Evolutionary conservation across 192 early-diverging fungal species (phyloP), one percentile per base, ranked within the genome.

Genomic region (Kappamyces sp.): DNA sequence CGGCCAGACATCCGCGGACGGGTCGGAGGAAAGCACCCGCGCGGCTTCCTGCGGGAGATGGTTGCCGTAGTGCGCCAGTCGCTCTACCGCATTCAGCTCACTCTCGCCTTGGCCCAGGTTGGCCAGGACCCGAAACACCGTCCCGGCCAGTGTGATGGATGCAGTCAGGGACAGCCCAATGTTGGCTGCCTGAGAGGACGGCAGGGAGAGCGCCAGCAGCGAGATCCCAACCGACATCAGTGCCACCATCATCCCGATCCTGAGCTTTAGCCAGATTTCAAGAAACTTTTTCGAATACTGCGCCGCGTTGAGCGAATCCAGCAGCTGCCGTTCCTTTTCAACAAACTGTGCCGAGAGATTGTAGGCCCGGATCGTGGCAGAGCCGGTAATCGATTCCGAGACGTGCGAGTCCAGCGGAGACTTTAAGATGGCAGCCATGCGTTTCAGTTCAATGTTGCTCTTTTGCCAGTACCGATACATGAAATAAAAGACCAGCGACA

Each of bases 381-480:
- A 37, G 23, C 74, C 74, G 23, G 51, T 60, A 3, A 75, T 23
- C 5, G 74, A 58, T 55, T 73, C 68, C 0, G 62, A 67, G 10
- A 75, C 13, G 54, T 70, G 72, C 6, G 64, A 43, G 38, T 47
- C 40, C 8, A 75, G 49, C n/a, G 70, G 67, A 2, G 71, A 74
- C 13, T 40, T 47, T 36, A 61, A 53, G 39, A 64, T 62, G 1
- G 71, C 55, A 36, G 46, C 32, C 36, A 71, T 50, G 12, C 72
- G 63, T 23, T 57, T 31, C 8, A 74, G 39, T 33, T 74, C 68
- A 5, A 62, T 62, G 40, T 66, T 60, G 13, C 62, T 64, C 6
- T 10, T 37, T 5, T 44, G n/a, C 44, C 58, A 72, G 54, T 60
- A 66, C 7, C 49, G 55, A 41, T 52, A 65, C 4, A 67, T 23